Evolutionary conservation across 1,139 yeast genomes (phyloP), one percentile per base, ranked within the genome.

Genomic region (Blastobotrys ciferrii): DNA sequence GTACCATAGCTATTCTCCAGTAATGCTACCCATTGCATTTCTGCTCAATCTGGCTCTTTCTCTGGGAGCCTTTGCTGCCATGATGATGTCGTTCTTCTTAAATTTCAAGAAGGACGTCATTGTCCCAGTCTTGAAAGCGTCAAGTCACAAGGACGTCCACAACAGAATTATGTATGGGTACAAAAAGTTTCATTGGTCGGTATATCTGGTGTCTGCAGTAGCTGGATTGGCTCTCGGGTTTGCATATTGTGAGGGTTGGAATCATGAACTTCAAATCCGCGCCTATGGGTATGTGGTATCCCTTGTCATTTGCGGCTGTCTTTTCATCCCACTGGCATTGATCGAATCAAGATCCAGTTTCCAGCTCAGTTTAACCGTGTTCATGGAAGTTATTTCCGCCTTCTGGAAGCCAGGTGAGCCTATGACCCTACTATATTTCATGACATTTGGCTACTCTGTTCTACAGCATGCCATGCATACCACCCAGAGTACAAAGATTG

Each of bases 161-260:
- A 45, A 53, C 20, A 23, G 50, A 30, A 75, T 77, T 80, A 78
- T 79, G 82, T 52, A 69, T 25, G 66, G 63, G 23, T 78, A 78
- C 60, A 71, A 70, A 33, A 86, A 81, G 56, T 85, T 80, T 36
- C 87, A 87, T n/a, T 82, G 79, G 50, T 77, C 78, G 77, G 78
- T 78, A 73, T 81, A 76, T 56, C 56, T 76, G 23, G 48, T 65
- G 9, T 69, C 81, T 18, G 65, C 81, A 51, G 51, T 75, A 7
- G 53, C 74, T 32, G 71, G 84, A 2, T 57, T 80, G 3, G 73
- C 70, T 3, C 66, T 80, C 47, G 82, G 77, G 14, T 71, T 80
- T 35, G 52, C 76, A 62, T 76, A 50, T 56, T 70, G 79, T 17
- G 62, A 73, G 52, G 56, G 76, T 76, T 72, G 76, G 82, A n/a